Conservation (phyloP, 108 stramenopile genomes). For the Conticribra weissflogii region DNA sequence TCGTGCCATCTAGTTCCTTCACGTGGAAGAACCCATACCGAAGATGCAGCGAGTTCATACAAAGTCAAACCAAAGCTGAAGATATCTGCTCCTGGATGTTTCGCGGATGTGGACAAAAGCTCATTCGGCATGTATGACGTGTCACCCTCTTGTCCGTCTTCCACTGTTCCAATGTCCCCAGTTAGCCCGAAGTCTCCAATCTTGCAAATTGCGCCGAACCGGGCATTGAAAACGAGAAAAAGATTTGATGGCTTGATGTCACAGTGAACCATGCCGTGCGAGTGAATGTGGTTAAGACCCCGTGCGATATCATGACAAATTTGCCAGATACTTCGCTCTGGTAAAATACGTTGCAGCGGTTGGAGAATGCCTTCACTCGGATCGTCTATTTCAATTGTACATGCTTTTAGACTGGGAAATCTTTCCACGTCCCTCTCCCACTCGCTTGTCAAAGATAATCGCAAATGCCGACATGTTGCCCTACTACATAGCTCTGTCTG, state of each 20-base stretch:
- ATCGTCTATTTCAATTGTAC: conserved; percentile 38
- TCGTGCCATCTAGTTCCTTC: conserved; percentile 81
- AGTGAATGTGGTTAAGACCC: conserved; percentile 81
- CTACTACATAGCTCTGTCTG: conserved; percentile 88
- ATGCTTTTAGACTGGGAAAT: conserved; percentile 71
- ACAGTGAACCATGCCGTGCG: conserved; percentile 75
- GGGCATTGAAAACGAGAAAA: conserved; percentile 63
- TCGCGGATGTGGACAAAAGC: conserved; percentile 48
- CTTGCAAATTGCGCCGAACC: conserved; percentile 80
- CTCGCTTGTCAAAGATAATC: conserved; percentile 59
- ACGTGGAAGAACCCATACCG: conserved; percentile 56
- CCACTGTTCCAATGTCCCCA: conserved; percentile 66
- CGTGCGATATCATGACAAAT: conserved; percentile 83
- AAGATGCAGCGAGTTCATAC: conserved; percentile 69
- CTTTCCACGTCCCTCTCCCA: conserved; percentile 58
- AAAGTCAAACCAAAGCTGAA: conserved; percentile 85
- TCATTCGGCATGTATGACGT: conserved; percentile 79
- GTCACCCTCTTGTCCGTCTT: conserved; percentile 89
- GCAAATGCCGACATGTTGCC: conserved; percentile 76
- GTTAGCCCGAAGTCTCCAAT: conserved; percentile 90
- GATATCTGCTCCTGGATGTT: conserved; percentile 77
- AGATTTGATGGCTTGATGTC: conserved; percentile 91
- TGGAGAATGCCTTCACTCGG: background rate
- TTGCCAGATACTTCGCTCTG: conserved; percentile 77
- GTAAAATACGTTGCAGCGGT: conserved; percentile 55